Percentiles rank a stretch among this genome's conserved stretches.
These are phyloP conservation scores for Zalaria sp. DNA, from an alignment of 2,329 filamentous ascomycete species.

Conservation along the genomic window DNA sequence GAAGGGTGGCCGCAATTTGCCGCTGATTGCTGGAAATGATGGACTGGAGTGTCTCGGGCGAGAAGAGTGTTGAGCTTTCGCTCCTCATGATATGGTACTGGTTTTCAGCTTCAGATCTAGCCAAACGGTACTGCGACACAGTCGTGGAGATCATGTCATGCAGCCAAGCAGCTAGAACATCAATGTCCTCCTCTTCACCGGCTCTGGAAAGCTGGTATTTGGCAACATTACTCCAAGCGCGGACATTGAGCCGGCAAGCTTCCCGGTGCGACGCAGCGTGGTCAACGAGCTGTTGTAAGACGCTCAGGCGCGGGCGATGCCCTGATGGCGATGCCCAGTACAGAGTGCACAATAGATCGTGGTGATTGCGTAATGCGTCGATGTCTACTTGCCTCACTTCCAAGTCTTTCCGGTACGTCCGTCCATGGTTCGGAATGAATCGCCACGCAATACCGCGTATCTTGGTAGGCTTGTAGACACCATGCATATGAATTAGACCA, in stretches of 20 bases:
- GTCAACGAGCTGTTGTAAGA: slow-evolving; percentile 41
- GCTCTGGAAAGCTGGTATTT: slow-evolving; percentile 41
- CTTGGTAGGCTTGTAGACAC: slow-evolving; percentile 36
- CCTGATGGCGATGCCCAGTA: slow-evolving; percentile 42
- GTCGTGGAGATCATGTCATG: slow-evolving; percentile 38
- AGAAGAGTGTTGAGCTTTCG: slow-evolving; percentile 24
- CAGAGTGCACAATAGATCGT: slow-evolving; percentile 45
- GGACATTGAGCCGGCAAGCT: slow-evolving; percentile 44
- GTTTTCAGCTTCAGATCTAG: slow-evolving; percentile 43
- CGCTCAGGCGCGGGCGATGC: slow-evolving; percentile 37
- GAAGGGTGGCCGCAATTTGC: slow-evolving; percentile 40
- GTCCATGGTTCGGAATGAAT: slow-evolving; percentile 45
- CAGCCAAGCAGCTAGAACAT: slow-evolving; percentile 41
- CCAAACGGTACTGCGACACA: slow-evolving; percentile 39
- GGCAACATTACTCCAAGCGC: slow-evolving; percentile 42
- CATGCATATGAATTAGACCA: slow-evolving; percentile 33
- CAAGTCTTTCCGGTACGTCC: slow-evolving; percentile 45
- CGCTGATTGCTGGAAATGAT: slow-evolving; percentile 43
- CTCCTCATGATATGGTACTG: slow-evolving; percentile 27
- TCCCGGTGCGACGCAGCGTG: slow-evolving; percentile 43
- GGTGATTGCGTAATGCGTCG: slow-evolving; percentile 45
- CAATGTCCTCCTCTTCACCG: slow-evolving; percentile 30
- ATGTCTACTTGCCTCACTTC: slow-evolving; percentile 38
- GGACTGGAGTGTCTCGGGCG: slow-evolving; percentile 32
- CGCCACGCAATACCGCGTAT: slow-evolving; percentile 43